These are phyloP conservation scores for Thinopyrum obtusiflorum DNA, from an alignment of 202 grass and related monocot species.

Conservation along the genomic window DNA sequence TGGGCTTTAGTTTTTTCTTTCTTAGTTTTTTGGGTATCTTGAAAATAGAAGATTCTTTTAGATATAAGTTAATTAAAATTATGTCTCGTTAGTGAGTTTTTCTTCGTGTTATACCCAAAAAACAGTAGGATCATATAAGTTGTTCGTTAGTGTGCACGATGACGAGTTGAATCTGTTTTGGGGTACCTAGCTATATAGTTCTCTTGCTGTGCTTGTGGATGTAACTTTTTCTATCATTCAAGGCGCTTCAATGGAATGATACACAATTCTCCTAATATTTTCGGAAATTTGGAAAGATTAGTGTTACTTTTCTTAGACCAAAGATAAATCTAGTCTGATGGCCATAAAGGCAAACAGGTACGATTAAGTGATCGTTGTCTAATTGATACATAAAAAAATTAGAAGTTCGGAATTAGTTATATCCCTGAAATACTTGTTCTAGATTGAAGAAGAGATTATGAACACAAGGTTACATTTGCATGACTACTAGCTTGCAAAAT, in stretches of 20 bases:
- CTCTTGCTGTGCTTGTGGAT: neutral
- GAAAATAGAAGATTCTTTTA: neutral
- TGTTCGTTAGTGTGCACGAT: neutral
- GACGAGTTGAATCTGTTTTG: neutral
- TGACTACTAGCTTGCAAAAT: neutral
- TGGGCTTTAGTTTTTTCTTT: neutral
- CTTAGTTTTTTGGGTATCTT: neutral
- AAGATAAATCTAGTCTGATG: neutral
- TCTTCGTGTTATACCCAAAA: neutral
- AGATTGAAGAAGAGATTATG: neutral
- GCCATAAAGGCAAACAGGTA: neutral
- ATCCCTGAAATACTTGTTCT: neutral
- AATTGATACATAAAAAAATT: neutral
- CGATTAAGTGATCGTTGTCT: neutral
- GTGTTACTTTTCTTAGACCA: neutral
- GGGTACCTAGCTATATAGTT: neutral
- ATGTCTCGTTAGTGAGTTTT: neutral
- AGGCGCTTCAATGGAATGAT: neutral
- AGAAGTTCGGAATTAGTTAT: neutral
- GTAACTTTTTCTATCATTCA: neutral
- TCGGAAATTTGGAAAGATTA: neutral
- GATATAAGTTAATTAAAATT: neutral
- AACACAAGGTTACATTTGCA: neutral
- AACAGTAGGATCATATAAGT: neutral
- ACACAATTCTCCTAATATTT: neutral